Percentiles rank a stretch among this genome's conserved stretches.
Conservation (phyloP, 177 flowering plant genomes). For the Vitis hybrid region DNA sequence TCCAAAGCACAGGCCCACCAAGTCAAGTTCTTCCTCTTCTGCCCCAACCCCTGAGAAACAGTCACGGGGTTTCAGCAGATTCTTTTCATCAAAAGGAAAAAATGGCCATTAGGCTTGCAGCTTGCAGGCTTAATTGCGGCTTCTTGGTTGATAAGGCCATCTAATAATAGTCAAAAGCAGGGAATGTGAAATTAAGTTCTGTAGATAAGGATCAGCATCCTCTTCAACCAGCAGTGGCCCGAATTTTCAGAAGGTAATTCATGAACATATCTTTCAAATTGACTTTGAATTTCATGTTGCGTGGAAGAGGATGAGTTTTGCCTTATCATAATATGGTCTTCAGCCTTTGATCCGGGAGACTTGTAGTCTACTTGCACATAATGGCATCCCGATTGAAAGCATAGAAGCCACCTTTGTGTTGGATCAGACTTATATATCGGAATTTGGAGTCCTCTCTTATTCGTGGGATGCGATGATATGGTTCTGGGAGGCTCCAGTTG, state of each 20-base stretch:
- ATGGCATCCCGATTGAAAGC: not conserved
- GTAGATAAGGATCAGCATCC: not conserved
- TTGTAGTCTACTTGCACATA: not conserved
- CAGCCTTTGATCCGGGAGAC: not conserved
- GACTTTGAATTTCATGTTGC: not conserved
- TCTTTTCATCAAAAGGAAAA: constrained; percentile 75
- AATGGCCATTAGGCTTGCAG: constrained; percentile 29
- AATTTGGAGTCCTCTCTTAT: not conserved
- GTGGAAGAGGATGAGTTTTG: constrained; percentile 1
- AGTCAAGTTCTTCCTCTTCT: constrained; percentile 62
- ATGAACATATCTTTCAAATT: not conserved
- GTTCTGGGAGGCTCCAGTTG: not conserved
- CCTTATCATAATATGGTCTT: not conserved
- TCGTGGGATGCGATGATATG: not conserved
- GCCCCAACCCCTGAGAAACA: constrained; percentile 67
- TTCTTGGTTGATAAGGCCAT: not conserved
- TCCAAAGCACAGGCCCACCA: constrained; percentile 60
- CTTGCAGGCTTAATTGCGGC: constrained; percentile 5
- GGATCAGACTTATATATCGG: not conserved
- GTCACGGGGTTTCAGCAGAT: constrained; percentile 69
- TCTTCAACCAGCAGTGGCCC: not conserved
- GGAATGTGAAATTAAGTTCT: not conserved
- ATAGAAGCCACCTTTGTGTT: not conserved
- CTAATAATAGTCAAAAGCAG: constrained; percentile 3
- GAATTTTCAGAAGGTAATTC: too few species aligned